phyloP scores from a whole-genome alignment of 2,329 filamentous ascomycete species.

The Chaetomiaceae sp. region DNA sequence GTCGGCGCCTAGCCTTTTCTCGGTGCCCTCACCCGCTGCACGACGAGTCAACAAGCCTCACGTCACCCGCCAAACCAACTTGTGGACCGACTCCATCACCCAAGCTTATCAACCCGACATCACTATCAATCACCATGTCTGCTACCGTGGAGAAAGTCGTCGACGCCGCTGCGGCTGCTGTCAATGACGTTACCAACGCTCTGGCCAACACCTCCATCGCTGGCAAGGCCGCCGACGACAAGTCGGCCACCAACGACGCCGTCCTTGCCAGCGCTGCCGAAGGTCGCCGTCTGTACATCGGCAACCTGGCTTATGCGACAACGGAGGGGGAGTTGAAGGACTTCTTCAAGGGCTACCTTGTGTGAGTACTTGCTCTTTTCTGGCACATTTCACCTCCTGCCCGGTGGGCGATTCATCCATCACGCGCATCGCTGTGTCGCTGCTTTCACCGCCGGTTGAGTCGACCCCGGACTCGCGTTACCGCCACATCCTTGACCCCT shows the following conservation, averaged over 20 bases:
- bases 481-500: background rate
- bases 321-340: conserved; percentile 99
- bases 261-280: conserved; percentile 96
- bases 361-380: conserved; percentile 62
- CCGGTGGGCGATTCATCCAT: background rate
- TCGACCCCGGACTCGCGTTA: background rate
- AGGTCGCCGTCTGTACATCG: conserved; percentile 98
- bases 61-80: conserved; percentile 39
- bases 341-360: conserved; percentile 99
- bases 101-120: conserved; percentile 30
- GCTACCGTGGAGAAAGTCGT: conserved; percentile 65
- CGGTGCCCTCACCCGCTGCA: conserved; percentile 19
- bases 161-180: conserved; percentile 56
- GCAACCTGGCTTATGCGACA: conserved; percentile 99
- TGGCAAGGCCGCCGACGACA: conserved; percentile 49
- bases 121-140: conserved; percentile 70
- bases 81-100: conserved; percentile 31
- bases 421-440: background rate
- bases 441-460: conserved; percentile 8
- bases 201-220: conserved; percentile 70
- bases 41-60: conserved; percentile 34
- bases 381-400: background rate
- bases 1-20: conserved; percentile 28
- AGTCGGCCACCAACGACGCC: conserved; percentile 73
- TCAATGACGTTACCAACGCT: conserved; percentile 73